A percentile compares a stretch with the other conserved stretches of the same genome.
Evolutionary conservation across 208 protist genomes (phyloP).

Genomic region (Leishmania tarentolae): DNA sequence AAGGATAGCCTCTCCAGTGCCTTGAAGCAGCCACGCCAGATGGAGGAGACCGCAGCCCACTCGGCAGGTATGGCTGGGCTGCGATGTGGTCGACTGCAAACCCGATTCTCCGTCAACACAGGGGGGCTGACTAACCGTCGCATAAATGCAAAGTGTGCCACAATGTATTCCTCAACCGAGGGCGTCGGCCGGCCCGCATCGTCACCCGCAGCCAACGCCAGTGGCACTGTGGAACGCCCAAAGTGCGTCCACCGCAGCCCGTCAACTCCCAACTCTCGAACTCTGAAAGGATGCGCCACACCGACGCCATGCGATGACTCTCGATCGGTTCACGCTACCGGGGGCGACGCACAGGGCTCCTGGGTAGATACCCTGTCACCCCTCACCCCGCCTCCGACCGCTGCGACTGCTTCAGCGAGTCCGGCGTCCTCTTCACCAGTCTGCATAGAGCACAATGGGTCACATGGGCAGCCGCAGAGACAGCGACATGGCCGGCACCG

Average conservation of each 20-base stretch:
- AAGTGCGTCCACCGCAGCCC: neutral
- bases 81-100: neutral
- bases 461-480: neutral
- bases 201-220: neutral
- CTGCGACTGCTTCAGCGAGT: neutral
- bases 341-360: neutral
- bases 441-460: neutral
- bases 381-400: slow-evolving; percentile 17
- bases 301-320: neutral
- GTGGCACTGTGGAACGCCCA: neutral
- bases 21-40: neutral
- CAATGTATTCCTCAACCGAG: neutral
- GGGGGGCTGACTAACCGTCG: neutral
- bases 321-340: neutral
- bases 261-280: neutral
- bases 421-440: neutral
- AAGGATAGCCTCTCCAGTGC: neutral
- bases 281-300: neutral
- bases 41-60: neutral
- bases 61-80: neutral
- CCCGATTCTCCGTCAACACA: neutral
- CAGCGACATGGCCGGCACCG: neutral
- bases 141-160: neutral
- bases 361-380: slow-evolving; percentile 25
- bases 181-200: neutral